Evolutionary conservation across 768 basidiomycete species (phyloP), one percentile per base, ranked within the genome.

Genomic region (Mycena indigotica): DNA sequence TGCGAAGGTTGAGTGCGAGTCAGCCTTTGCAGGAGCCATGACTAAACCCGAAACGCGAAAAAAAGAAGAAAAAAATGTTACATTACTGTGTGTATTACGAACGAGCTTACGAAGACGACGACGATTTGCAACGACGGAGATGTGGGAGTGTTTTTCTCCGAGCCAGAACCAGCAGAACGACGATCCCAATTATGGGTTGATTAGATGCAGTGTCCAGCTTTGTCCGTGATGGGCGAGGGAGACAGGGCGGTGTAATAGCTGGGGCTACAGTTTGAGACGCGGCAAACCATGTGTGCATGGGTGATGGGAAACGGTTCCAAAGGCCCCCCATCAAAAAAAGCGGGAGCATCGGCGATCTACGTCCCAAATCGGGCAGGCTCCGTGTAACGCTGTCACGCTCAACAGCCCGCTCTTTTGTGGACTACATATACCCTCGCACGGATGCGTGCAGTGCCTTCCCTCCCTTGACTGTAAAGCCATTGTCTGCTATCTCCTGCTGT

Each of bases 1-100:
- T 73, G 55, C 77, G 82, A 70, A 70, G 82, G 55, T 58, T 75
- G 65, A 83, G 82, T 56, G 71, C 75, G 35, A 76, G 77, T 55
- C 76, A 17, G 54, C 19, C 26, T 28, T 41, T 23, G 12, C 48
- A 32, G 50, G 28, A 29, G 50, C 23, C 19, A 45, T n/a, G n/a
- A n/a, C n/a, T n/a, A n/a, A 50, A 29, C 50, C 38, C 24, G 41
- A 38, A 4, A n/a, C 35, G 10, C n/a, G 35, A 38, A 38, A n/a
- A n/a, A n/a, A n/a, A n/a, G n/a, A n/a, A n/a, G n/a, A n/a, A n/a
- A n/a, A n/a, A n/a, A n/a, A n/a, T n/a, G n/a, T n/a, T n/a, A n/a
- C n/a, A n/a, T n/a, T n/a, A n/a, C n/a, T n/a, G n/a, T n/a, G n/a
- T n/a, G 32, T 35, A 35, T 53, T 5, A 17, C 58, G 17, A 35